Conservation (phyloP, 1,284 basidiomycete genomes). For the Polyporus tsugae region DNA sequence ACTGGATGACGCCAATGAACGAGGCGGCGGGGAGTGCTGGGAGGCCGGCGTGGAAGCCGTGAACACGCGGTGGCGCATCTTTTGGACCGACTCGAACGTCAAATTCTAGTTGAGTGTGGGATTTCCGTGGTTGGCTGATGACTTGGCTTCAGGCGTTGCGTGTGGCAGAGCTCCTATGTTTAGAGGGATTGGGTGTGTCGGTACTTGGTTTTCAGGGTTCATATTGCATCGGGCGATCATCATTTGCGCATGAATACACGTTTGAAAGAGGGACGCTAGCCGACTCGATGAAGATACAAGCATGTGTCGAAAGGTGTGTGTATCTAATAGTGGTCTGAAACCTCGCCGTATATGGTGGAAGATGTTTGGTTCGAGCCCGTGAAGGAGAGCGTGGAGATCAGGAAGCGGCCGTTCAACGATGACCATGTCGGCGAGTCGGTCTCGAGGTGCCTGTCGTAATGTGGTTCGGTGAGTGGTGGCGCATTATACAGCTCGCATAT, state of each 20-base stretch:
- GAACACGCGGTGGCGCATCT: background rate
- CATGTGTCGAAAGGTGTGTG: background rate
- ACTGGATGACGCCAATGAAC: conserved; percentile 25
- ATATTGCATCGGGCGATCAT: conserved; percentile 5
- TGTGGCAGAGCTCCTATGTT: background rate
- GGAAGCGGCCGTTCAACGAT: conserved; percentile 3
- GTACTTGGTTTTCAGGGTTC: background rate
- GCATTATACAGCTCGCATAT: background rate
- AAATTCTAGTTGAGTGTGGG: background rate
- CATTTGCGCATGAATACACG: background rate
- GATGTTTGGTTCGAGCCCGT: background rate
- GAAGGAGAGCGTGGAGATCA: background rate
- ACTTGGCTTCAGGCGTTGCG: background rate
- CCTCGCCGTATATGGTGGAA: conserved; percentile 4
- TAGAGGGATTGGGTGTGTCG: background rate
- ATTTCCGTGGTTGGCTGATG: conserved; percentile 2
- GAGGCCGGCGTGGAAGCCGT: conserved; percentile 20
- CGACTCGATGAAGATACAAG: background rate
- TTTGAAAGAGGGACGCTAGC: background rate
- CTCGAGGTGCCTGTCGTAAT: background rate
- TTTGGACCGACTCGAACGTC: background rate
- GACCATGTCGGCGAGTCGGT: conserved; percentile 8
- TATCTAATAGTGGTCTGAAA: background rate
- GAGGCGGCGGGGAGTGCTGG: conserved; percentile 9
- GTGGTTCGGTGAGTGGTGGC: background rate